These are phyloP conservation scores for Hypoxylon fuscum DNA, from an alignment of 495 filamentous ascomycete genomes.

Conservation along the genomic window DNA sequence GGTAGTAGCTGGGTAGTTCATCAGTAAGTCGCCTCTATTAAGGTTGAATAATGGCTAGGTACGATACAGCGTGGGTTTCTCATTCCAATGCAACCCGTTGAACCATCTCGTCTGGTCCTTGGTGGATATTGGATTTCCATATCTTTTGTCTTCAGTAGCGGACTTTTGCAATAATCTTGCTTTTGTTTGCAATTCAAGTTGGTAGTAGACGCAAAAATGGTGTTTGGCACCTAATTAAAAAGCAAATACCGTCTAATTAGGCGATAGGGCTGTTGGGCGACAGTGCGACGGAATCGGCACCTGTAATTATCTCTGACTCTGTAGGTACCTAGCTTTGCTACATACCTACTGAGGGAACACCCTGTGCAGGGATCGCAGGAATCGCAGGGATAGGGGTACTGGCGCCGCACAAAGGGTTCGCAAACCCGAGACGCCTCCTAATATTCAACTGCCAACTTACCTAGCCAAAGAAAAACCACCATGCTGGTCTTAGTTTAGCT, in stretches of 20 bases:
- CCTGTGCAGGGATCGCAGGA: constrained; percentile 4
- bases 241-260: not conserved
- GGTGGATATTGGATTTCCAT: no score
- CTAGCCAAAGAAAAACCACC: not conserved
- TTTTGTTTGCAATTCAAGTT: no score
- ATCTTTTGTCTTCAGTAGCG: no score
- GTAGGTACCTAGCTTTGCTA: no score
- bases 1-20: no score
- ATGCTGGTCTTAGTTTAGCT: not conserved
- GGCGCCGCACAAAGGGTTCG: constrained; percentile 36
- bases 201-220: not conserved
- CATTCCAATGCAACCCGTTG: no score
- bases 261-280: constrained; percentile 4
- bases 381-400: constrained; percentile 31
- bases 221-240: not conserved
- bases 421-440: constrained; percentile 23
- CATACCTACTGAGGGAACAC: no score
- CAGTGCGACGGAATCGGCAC: constrained; percentile 1
- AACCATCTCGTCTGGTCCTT: no score
- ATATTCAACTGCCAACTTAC: constrained; percentile 9
- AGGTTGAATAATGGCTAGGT: no score
- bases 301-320: constrained; percentile 4
- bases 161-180: no score
- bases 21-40: no score
- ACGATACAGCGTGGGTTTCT: no score